phyloP scores from a whole-genome alignment of 768 basidiomycete genomes.

The Lactarius sanguifluus region DNA sequence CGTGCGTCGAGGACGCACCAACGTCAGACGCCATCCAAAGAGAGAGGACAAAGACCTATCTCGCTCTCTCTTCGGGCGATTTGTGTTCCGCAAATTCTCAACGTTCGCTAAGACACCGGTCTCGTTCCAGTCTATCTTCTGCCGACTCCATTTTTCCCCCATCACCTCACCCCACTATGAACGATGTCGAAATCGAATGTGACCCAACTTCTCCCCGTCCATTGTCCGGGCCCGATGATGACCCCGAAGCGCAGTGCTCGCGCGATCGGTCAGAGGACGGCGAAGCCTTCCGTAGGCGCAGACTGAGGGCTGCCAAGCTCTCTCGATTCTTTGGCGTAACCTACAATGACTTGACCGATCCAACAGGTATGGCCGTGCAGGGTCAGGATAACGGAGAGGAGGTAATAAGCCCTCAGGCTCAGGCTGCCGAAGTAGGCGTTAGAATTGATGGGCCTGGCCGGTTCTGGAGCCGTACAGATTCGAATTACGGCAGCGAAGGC shows the following conservation, averaged over 20 bases:
- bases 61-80: constrained; percentile 22
- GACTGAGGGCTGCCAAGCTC: constrained; percentile 54
- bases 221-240: not conserved
- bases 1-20: constrained; percentile 27
- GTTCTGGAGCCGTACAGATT: constrained; percentile 24
- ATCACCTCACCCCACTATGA: not conserved
- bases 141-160: constrained; percentile 11
- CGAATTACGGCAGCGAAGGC: not conserved
- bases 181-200: constrained; percentile 3
- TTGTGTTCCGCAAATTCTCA: not conserved
- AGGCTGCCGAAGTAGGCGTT: constrained; percentile 17
- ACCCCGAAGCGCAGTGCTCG: constrained; percentile 9
- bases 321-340: constrained; percentile 58
- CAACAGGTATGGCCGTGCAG: not conserved
- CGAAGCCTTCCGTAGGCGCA: constrained; percentile 36
- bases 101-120: constrained; percentile 5
- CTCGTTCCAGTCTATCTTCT: constrained; percentile 22
- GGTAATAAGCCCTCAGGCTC: not conserved
- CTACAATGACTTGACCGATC: constrained; percentile 44
- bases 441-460: constrained; percentile 22
- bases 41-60: constrained; percentile 32
- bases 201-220: not conserved
- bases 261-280: not conserved
- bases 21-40: constrained; percentile 19
- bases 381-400: not conserved